A percentile compares a stretch with the other conserved stretches of the same genome.
Conservation (phyloP, 495 filamentous ascomycete genomes). For the Podospora anserina region DNA sequence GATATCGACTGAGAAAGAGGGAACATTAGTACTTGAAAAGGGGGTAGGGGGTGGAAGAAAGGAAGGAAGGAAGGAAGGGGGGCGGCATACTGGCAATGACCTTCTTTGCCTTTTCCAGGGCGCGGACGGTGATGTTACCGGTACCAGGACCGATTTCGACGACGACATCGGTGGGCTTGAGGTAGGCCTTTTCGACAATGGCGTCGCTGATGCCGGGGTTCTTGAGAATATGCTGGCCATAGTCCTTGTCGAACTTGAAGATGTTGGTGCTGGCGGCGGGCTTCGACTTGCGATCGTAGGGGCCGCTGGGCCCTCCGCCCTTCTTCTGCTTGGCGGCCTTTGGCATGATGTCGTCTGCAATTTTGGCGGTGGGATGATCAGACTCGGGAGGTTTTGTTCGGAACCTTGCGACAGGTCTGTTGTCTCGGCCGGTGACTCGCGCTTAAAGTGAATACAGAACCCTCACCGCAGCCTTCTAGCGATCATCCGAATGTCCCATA, state of each 20-base stretch:
- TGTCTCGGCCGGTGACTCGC: not conserved
- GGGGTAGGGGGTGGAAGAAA: too few relatives aligned
- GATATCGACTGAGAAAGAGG: constrained; percentile 61
- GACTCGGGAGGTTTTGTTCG: not conserved
- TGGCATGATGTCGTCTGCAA: constrained; percentile 43
- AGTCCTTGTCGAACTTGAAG: constrained; percentile 63
- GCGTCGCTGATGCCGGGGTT: constrained; percentile 89
- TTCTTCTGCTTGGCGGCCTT: constrained; percentile 62
- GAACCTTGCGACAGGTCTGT: not conserved
- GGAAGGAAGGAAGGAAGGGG: not conserved
- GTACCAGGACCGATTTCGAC: constrained; percentile 43
- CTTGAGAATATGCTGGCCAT: constrained; percentile 88
- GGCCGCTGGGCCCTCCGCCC: constrained; percentile 49
- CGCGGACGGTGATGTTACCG: constrained; percentile 69
- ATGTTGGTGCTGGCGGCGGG: constrained; percentile 67
- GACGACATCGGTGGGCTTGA: constrained; percentile 82
- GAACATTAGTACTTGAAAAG: constrained; percentile 9
- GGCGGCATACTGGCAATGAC: constrained; percentile 58
- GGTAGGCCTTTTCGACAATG: constrained; percentile 77
- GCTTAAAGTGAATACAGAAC: not conserved
- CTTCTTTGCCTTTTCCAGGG: constrained; percentile 80
- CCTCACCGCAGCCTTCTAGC: constrained; percentile 12
- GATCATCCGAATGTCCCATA: not conserved
- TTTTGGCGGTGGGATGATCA: constrained; percentile 4
- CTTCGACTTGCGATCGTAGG: constrained; percentile 53